phyloP scores from a whole-genome alignment of 148 eudicot genomes.

The Agrostemma githago region DNA sequence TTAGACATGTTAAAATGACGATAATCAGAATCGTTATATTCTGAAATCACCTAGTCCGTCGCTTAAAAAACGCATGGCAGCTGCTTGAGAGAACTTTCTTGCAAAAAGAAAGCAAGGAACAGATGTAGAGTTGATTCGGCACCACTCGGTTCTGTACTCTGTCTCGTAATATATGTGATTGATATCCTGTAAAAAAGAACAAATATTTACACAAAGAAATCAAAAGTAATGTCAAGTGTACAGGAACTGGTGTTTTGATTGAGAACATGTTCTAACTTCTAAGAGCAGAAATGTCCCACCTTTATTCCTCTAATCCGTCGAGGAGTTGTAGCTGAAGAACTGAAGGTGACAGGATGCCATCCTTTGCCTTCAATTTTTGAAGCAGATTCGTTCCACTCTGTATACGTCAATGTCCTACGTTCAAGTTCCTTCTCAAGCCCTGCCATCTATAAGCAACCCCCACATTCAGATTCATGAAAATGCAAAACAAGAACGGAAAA shows the following conservation, averaged over 20 bases:
- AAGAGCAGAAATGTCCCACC: constrained; percentile 32
- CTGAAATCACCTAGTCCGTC: constrained; percentile 47
- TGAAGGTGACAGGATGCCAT: constrained; percentile 95
- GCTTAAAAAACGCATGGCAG: constrained; percentile 89
- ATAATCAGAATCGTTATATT: constrained; percentile 30
- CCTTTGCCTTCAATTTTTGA: constrained; percentile 56
- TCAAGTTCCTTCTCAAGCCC: constrained; percentile 78
- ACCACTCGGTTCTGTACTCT: constrained; percentile 92
- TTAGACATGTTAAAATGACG: background rate
- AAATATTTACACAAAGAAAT: constrained; percentile 4
- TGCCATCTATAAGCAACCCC: constrained; percentile 46
- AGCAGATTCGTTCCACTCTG: constrained; percentile 66
- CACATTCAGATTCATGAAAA: background rate
- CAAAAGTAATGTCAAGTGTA: background rate
- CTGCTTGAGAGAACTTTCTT: constrained; percentile 83
- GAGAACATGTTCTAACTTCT: background rate
- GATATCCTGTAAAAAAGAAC: constrained; percentile 49
- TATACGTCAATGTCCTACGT: constrained; percentile 79
- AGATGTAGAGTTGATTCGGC: constrained; percentile 58
- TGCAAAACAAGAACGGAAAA: too few species aligned
- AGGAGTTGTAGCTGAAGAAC: constrained; percentile 56
- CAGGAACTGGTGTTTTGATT: background rate
- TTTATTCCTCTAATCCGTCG: constrained; percentile 53
- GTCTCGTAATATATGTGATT: constrained; percentile 75
- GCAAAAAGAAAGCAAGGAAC: constrained; percentile 84